These are phyloP conservation scores for Lathyrus tuberosus DNA, from an alignment of 306 rosid species.

Conservation along the genomic window DNA sequence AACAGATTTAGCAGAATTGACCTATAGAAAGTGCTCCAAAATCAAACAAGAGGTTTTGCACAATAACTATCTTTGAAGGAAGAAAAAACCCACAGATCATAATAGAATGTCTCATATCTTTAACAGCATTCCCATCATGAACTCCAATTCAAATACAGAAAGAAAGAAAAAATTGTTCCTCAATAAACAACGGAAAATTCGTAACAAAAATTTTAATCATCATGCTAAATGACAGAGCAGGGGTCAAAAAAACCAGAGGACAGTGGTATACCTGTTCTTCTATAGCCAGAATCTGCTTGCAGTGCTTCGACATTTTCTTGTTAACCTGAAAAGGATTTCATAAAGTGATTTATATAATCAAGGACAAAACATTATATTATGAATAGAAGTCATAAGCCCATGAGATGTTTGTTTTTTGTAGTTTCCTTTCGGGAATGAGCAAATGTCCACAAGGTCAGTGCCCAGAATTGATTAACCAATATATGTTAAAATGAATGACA, in stretches of 20 bases:
- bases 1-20: slow-evolving; percentile 66
- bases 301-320: slow-evolving; percentile 77
- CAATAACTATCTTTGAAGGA: slow-evolving; percentile 31
- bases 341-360: slow-evolving; percentile 18
- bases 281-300: slow-evolving; percentile 67
- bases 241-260: slow-evolving; percentile 8
- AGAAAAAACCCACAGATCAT: background rate
- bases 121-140: background rate
- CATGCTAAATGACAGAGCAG: slow-evolving; percentile 22
- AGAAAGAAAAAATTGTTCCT: slow-evolving; percentile 1
- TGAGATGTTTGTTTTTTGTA: background rate
- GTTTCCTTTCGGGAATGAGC: slow-evolving; percentile 4
- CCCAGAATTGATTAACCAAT: slow-evolving; percentile 26
- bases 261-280: slow-evolving; percentile 72
- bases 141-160: slow-evolving; percentile 15
- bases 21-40: slow-evolving; percentile 51
- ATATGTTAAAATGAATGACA: slow-evolving; percentile 10
- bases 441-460: background rate
- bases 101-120: slow-evolving; percentile 32
- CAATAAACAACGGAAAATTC: slow-evolving; percentile 8
- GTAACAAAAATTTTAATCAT: slow-evolving; percentile 3
- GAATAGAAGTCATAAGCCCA: slow-evolving; percentile 15
- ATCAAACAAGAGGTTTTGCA: slow-evolving; percentile 30
- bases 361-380: background rate
- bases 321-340: slow-evolving; percentile 51